A percentile compares a stretch with the other conserved stretches of the same genome.
phyloP scores from a whole-genome alignment of 352 stramenopile species.

The Pythium graminicola region DNA sequence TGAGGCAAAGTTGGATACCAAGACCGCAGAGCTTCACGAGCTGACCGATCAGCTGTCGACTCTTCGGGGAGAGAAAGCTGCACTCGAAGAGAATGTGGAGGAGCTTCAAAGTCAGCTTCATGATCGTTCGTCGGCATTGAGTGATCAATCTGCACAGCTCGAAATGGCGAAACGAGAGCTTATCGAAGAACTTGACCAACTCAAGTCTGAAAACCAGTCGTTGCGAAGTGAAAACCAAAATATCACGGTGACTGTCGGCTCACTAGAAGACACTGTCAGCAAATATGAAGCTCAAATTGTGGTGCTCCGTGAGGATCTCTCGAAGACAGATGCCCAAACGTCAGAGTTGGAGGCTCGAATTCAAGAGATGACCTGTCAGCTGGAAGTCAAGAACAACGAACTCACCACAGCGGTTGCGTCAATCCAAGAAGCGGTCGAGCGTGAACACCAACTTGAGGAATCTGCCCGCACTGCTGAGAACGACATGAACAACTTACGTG shows the following conservation, averaged over 20 bases:
- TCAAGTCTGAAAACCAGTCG: slow-evolving; percentile 14
- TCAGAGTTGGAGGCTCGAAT: slow-evolving; percentile 1
- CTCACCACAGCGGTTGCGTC: neutral
- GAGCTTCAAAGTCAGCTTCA: slow-evolving; percentile 1
- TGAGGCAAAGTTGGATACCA: slow-evolving; percentile 34
- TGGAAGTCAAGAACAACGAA: slow-evolving; percentile 8
- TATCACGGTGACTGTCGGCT: neutral
- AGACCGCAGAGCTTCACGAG: slow-evolving; percentile 50
- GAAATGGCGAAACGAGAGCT: slow-evolving; percentile 11
- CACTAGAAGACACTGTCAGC: neutral
- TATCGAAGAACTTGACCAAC: slow-evolving; percentile 14
- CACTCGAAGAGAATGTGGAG: slow-evolving; percentile 30
- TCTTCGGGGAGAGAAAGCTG: neutral
- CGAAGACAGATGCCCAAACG: neutral
- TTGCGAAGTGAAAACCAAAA: neutral
- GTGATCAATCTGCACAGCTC: slow-evolving; percentile 3
- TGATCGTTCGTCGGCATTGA: neutral
- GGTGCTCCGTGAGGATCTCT: neutral
- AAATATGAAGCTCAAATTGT: slow-evolving; percentile 12
- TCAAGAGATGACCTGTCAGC: neutral
- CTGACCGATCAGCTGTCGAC: slow-evolving; percentile 42
- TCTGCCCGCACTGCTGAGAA: neutral
- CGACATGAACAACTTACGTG: slow-evolving; percentile 2
- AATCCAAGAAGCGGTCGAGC: neutral
- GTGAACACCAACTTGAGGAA: slow-evolving; percentile 3